Evolutionary conservation across 257 asterid species (phyloP), one percentile per base, ranked within the genome.

Genomic region (Phtheirospermum japonicum): DNA sequence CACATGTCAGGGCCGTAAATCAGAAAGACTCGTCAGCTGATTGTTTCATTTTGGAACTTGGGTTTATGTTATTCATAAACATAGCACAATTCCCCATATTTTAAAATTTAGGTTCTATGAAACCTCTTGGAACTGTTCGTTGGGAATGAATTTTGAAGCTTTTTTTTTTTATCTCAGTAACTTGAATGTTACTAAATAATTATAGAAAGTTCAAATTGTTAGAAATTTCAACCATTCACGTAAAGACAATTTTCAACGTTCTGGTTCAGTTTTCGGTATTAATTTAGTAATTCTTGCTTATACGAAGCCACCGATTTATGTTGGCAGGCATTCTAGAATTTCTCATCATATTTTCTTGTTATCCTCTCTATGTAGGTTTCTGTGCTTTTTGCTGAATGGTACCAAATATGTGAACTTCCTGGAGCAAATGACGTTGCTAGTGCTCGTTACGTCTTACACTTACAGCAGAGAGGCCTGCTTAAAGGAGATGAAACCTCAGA

Each of bases 401-500:
- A 76, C 76, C 80, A 83, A 71, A 75, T 93, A 58, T 89, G 96
- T 77, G 97, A 87, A 76, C 83, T 76, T 73, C 93, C 95, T 61
- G 95, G 89, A 67, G 77, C 82, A 57, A 93, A 82, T 71, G 97
- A 93, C 71, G 73, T 82, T 52, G 88, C 85, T 36, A 79, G 79
- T 66, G 91, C 88, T 33, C 91, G 75, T 51, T 85, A 73, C 75
- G 89, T 89, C 56, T 52, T 73, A 18, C 85, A 73, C 73, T 71
- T 93, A 31, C 91, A 87, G 56, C 95, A 89, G 67, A 83, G 76
- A 64, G 92, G 96, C 79, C 72, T 93, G 23, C 95, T 93, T 62
- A 80, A 83, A 75, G 99, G 97, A 67, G 99, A 93, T 76, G 97
- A 93, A 53, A 78, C 78, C 39, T 69, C 99, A 7, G 97, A 85